phyloP scores from a whole-genome alignment of 163 green algal species.

The Prototheca cutis region DNA sequence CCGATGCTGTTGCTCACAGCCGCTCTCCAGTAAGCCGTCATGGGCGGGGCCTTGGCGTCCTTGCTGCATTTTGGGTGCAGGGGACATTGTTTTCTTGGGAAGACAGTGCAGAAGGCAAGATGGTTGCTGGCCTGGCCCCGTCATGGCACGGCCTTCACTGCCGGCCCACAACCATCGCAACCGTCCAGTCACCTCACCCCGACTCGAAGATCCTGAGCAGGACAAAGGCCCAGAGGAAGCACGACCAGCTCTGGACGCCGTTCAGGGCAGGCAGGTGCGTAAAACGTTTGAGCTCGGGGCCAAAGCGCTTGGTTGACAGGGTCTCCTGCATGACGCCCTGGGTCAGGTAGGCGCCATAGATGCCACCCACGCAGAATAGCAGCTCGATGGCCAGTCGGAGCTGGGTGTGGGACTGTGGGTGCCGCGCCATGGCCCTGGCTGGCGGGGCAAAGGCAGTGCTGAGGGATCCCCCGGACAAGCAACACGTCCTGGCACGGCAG shows the following conservation, averaged over 20 bases:
- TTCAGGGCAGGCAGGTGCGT: constrained; percentile 69
- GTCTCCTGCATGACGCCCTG: constrained; percentile 77
- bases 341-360: constrained; percentile 84
- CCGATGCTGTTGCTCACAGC: constrained; percentile 78
- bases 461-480: no score
- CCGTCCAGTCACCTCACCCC: not conserved
- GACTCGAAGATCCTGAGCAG: constrained; percentile 38
- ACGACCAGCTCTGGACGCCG: constrained; percentile 60
- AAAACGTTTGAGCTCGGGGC: constrained; percentile 51
- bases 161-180: no score
- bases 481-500: no score
- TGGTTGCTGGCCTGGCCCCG: no score
- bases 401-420: no score
- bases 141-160: no score
- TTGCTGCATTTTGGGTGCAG: not conserved
- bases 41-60: constrained; percentile 24
- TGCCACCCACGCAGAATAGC: constrained; percentile 54
- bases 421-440: no score
- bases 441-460: no score
- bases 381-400: constrained; percentile 13
- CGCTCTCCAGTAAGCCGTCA: constrained; percentile 62
- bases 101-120: no score
- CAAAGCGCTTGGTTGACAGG: constrained; percentile 71
- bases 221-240: constrained; percentile 70
- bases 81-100: no score